These are phyloP conservation scores for Nicotiana paniculata DNA, from an alignment of 257 asterid genomes.

Conservation along the genomic window DNA sequence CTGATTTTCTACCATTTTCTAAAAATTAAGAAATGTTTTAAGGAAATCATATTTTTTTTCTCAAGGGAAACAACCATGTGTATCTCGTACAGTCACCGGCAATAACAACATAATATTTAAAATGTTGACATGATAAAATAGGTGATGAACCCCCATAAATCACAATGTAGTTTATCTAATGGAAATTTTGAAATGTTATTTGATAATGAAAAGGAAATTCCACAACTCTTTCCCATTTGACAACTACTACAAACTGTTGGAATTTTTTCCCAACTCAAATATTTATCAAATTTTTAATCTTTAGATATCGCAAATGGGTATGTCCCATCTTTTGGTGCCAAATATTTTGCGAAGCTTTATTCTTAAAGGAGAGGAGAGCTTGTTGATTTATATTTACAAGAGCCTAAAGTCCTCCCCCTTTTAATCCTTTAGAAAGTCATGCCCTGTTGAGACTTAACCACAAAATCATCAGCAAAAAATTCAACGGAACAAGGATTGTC, in stretches of 20 bases:
- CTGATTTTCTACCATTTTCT: neutral
- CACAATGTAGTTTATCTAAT: neutral
- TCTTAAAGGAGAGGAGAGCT: neutral
- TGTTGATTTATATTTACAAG: neutral
- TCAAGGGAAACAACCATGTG: constrained; percentile 6
- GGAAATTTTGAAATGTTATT: neutral
- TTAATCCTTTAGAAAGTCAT: neutral
- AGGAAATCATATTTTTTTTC: neutral
- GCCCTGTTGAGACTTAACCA: neutral
- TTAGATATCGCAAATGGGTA: neutral
- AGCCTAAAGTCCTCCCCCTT: neutral
- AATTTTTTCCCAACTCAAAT: neutral
- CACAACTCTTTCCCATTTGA: neutral
- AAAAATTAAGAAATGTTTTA: neutral
- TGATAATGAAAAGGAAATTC: neutral
- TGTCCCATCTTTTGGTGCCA: neutral
- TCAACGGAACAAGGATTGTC: constrained; percentile 3
- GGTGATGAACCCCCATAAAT: no score
- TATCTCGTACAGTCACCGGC: neutral
- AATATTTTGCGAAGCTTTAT: neutral
- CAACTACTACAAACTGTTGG: neutral
- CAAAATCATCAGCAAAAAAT: neutral
- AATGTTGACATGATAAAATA: neutral
- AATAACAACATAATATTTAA: neutral
- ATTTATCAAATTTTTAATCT: neutral